Conservation (phyloP, 768 basidiomycete species). For the Asterophora lycoperdoides region DNA sequence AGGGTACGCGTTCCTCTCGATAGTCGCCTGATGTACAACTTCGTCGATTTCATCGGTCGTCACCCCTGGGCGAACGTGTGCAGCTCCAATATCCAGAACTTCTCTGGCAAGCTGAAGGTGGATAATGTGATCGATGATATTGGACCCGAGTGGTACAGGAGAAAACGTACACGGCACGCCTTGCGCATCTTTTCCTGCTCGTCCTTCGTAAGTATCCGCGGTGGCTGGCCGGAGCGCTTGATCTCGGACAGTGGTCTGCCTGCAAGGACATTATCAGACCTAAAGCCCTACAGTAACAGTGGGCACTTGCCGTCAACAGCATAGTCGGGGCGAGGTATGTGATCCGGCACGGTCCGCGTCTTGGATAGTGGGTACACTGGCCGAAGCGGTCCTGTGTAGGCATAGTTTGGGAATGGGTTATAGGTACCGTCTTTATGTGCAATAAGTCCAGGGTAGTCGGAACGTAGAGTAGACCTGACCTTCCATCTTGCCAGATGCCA, state of each 20-base stretch:
- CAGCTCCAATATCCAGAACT: constrained; percentile 89
- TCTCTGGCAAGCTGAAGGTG: constrained; percentile 72
- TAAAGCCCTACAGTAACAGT: constrained; percentile 15
- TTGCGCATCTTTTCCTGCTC: constrained; percentile 89
- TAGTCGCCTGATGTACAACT: constrained; percentile 87
- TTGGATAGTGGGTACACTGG: constrained; percentile 88
- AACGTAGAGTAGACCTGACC: constrained; percentile 12
- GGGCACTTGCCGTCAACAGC: constrained; percentile 46
- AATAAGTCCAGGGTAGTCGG: neutral
- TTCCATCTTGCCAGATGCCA: constrained; percentile 33
- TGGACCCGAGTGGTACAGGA: neutral
- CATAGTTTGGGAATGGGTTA: constrained; percentile 73
- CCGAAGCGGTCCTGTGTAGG: constrained; percentile 75
- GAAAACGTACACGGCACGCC: constrained; percentile 69
- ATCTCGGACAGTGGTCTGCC: constrained; percentile 59
- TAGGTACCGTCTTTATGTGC: constrained; percentile 61
- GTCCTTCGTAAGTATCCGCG: constrained; percentile 59
- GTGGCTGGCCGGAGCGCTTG: constrained; percentile 53
- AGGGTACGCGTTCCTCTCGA: constrained; percentile 90
- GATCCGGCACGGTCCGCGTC: constrained; percentile 69
- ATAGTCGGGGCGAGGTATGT: constrained; percentile 89
- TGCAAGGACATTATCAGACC: constrained; percentile 24
- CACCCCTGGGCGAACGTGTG: constrained; percentile 82
- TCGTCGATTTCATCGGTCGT: constrained; percentile 95
- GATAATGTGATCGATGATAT: constrained; percentile 1